Percentiles rank a stretch among this genome's conserved stretches.
Conservation (phyloP, 306 rosid species). For the Phaseolus lunatus region DNA sequence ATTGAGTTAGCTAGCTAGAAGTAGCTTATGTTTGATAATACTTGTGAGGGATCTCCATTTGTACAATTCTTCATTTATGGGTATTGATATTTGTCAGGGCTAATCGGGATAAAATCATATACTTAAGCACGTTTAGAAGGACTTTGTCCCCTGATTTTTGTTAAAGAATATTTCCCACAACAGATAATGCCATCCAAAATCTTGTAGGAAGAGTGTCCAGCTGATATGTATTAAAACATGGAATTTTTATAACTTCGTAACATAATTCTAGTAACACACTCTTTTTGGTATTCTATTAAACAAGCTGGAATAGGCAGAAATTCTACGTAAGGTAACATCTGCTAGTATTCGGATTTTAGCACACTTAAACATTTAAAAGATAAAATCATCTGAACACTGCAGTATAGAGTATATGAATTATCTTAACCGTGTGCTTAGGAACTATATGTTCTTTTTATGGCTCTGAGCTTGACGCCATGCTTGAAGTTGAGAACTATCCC, state of each 20-base stretch:
- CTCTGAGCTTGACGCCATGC: conserved; percentile 79
- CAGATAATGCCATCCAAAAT: background rate
- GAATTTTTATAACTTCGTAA: background rate
- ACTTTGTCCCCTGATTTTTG: conserved; percentile 10
- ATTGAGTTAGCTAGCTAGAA: conserved; percentile 37
- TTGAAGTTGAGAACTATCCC: conserved; percentile 93
- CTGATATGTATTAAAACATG: background rate
- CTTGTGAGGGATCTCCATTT: conserved; percentile 40
- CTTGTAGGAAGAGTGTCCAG: background rate
- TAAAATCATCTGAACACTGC: background rate
- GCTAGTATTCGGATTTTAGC: background rate
- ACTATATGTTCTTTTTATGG: conserved; percentile 50
- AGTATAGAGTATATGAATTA: background rate
- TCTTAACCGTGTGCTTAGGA: background rate
- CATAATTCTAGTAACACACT: background rate
- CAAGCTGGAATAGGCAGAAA: background rate
- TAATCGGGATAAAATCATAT: conserved; percentile 6
- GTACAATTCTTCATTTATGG: conserved; percentile 45
- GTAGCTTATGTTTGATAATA: conserved; percentile 47
- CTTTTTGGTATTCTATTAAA: background rate
- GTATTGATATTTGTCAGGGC: background rate
- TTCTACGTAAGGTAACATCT: background rate
- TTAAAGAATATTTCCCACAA: background rate
- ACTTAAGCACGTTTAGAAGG: background rate
- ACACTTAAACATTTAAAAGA: background rate